These are phyloP conservation scores for Heterobasidion occidentale DNA, from an alignment of 1,284 basidiomycete species.

Conservation along the genomic window DNA sequence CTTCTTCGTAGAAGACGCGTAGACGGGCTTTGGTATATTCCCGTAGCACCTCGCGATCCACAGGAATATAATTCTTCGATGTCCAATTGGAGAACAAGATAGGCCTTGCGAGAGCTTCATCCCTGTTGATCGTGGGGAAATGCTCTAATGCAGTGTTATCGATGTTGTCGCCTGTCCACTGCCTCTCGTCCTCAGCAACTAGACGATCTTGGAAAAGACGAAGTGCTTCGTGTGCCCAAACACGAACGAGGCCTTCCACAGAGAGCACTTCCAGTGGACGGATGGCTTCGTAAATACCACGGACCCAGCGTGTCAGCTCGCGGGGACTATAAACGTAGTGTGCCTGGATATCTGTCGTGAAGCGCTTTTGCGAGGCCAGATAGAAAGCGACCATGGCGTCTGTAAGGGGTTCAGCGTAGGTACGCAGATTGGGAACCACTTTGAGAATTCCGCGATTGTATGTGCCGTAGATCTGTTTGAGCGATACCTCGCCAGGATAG, in stretches of 20 bases:
- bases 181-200: slow-evolving; percentile 84
- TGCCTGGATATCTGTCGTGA: slow-evolving; percentile 94
- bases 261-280: slow-evolving; percentile 85
- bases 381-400: slow-evolving; percentile 98
- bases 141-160: slow-evolving; percentile 79
- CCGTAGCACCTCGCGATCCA: slow-evolving; percentile 87
- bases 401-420: slow-evolving; percentile 92
- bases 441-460: slow-evolving; percentile 97
- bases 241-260: slow-evolving; percentile 90
- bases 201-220: slow-evolving; percentile 98
- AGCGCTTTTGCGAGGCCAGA: slow-evolving; percentile 86
- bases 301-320: slow-evolving; percentile 96
- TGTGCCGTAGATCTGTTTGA: slow-evolving; percentile 99
- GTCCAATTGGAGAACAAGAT: slow-evolving; percentile 99
- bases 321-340: slow-evolving; percentile 99
- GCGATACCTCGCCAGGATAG: slow-evolving; percentile 94
- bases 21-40: slow-evolving; percentile 97
- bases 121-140: slow-evolving; percentile 88
- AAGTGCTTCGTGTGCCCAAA: slow-evolving; percentile 98
- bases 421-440: slow-evolving; percentile 88
- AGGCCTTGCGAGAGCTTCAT: slow-evolving; percentile 80
- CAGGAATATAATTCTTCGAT: slow-evolving; percentile 93
- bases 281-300: slow-evolving; percentile 97
- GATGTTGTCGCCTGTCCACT: slow-evolving; percentile 93
- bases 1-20: slow-evolving; percentile 95